Evolutionary conservation across 768 basidiomycete genomes (phyloP), one percentile per base, ranked within the genome.

Genomic region (Boletus sp.): DNA sequence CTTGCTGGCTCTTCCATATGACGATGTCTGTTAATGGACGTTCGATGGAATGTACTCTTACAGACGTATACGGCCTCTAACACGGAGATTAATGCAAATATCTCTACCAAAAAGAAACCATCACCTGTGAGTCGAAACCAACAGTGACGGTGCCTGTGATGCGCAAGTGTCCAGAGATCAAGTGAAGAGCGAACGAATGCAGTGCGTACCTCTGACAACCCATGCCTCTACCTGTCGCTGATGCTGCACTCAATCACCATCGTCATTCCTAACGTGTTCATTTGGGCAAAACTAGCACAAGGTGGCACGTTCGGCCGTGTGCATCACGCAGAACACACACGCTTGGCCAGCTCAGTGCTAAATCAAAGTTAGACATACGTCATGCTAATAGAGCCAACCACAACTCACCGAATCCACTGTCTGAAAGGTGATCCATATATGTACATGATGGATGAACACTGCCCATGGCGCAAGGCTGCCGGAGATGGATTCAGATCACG

Each of bases 161-260:
- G 32, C 54, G 34, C 27, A 49, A 40, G 39, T 21, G 6, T 32
- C 57, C 21, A 61, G 29, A 42, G 41, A 48, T 17, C 51, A 47
- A 51, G 35, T 43, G 38, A 55, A 55, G 48, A 34, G 47, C 13
- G 46, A 53, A 54, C 25, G 49, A 55, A 57, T 25, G 45, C 33
- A 53, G 23, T 32, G 66, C 79, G 59, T 57, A 87, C 89, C 83
- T 68, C 86, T 83, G 11, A 88, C 85, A 6, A 88, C 84, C 91
- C 94, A 95, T 7, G 85, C 72, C 67, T 94, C 93, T 6, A 90
- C 93, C 51, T 84, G 80, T 64, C 90, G 90, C 65, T 94, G 93
- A 17, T 94, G 77, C 62, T 92, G 90, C 51, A 93, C 72, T 57
- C 79, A 77, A 0, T 92, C 91, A 27, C 83, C 83, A 10, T 88